These are phyloP conservation scores for Colletotrichum musae DNA, from an alignment of 2,329 filamentous ascomycete species.

Conservation along the genomic window DNA sequence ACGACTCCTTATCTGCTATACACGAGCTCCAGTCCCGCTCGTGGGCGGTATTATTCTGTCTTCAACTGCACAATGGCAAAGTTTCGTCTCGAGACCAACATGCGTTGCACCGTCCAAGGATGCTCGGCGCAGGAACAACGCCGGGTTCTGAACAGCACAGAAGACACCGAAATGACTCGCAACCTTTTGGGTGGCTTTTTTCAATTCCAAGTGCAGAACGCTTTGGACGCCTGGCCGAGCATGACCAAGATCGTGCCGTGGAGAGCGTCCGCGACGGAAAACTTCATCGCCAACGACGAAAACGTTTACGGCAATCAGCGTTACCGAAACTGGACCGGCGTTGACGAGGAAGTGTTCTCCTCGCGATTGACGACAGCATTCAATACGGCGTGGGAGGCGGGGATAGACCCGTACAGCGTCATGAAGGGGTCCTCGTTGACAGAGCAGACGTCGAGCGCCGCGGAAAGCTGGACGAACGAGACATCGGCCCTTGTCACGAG, in stretches of 20 bases:
- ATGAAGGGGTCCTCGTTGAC: background rate
- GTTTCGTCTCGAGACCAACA: no score
- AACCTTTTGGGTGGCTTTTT: background rate
- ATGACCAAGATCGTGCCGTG: background rate
- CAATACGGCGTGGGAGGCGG: slow-evolving; percentile 2
- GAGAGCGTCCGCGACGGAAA: background rate
- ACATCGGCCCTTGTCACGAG: background rate
- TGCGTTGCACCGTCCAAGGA: no score
- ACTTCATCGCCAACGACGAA: background rate
- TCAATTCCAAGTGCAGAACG: background rate
- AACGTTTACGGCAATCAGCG: background rate
- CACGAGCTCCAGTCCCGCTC: no score
- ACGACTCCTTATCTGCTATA: no score
- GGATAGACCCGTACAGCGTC: background rate
- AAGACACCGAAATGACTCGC: no score
- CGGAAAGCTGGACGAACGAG: background rate
- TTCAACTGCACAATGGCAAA: no score
- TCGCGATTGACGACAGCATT: background rate
- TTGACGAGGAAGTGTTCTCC: background rate
- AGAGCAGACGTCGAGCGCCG: background rate
- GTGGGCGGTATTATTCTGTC: no score
- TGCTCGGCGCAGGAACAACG: no score
- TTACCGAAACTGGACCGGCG: background rate
- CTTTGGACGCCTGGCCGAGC: background rate
- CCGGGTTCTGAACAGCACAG: no score